Evolutionary conservation across 2,329 filamentous ascomycete genomes (phyloP), one percentile per base, ranked within the genome.

Genomic region (Calonectria ilicicola): DNA sequence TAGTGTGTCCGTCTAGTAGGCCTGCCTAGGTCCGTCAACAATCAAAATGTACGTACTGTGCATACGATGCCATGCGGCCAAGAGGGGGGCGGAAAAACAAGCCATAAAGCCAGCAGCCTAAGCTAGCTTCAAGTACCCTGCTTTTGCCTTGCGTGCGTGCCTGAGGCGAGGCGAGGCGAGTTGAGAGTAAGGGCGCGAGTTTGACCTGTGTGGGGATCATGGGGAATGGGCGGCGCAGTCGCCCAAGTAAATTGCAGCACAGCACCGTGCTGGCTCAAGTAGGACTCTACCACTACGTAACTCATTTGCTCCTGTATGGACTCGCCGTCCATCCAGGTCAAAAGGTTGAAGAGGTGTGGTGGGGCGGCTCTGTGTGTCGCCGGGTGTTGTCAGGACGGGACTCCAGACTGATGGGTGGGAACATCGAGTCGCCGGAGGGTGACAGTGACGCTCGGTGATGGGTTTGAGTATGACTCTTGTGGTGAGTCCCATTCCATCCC

Each of bases 391-490:
- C 23, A 44, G 26, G 40, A 63, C 38, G 40, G 58, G 58, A 60
- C 38, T 63, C 38, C 38, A 63, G 58, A 15, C 58, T 63, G 40
- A 63, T 46, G 40, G 53, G 40, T 63, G 58, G 58, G 40, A n/a
- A 40, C 23, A 63, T 42, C 21, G 32, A 46, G 38, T 63, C 26
- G 17, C 38, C 17, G 58, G 40, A 26, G 40, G 58, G 58, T 46
- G 40, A 60, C 53, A 23, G 58, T 46, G 23, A 44, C 58, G 21
- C 40, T 42, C 40, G 58, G 38, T 63, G 58, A 63, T 63, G 58
- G 40, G 35, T 46, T 46, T 63, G 23, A 40, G 38, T 60, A 60
- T 67, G 65, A 67, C 65, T 60, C 49, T 60, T 67, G 65, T 46
- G 47, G 49, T 58, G 49, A 58, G 49, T 58, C 27, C 58, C 46